A percentile compares a stretch with the other conserved stretches of the same genome.
Conservation (phyloP, 2,329 filamentous ascomycete species). For the Pseudopithomyces chartarum region DNA sequence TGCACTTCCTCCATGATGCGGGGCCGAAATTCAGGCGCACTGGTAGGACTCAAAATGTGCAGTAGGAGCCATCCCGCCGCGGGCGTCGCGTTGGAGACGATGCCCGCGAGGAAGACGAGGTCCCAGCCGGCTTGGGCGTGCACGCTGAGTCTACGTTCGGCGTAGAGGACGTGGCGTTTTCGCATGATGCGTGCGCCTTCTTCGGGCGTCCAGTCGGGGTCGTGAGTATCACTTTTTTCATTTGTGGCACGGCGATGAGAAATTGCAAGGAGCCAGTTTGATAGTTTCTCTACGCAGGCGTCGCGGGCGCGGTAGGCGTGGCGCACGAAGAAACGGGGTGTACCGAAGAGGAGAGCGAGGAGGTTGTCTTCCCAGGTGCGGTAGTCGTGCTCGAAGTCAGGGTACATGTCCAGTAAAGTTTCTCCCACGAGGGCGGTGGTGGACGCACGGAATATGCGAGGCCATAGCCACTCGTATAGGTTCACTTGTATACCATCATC, state of each 20-base stretch:
- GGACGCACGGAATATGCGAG: neutral
- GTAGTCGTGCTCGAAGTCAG: neutral
- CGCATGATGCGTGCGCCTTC: neutral
- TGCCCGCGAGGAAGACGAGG: neutral
- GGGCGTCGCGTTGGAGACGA: neutral
- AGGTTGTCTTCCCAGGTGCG: neutral
- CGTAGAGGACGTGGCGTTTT: neutral
- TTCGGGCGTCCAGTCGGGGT: neutral
- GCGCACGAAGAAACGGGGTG: neutral
- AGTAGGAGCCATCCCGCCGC: neutral
- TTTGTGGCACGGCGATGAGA: neutral
- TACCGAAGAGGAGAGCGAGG: neutral
- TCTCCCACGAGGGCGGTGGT: neutral
- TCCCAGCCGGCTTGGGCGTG: neutral
- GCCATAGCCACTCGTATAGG: constrained; percentile 2
- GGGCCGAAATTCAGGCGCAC: neutral
- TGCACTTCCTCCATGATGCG: neutral
- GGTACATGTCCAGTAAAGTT: neutral
- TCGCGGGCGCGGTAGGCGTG: constrained; percentile 1
- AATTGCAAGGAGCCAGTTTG: neutral
- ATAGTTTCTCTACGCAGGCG: neutral
- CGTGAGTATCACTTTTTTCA: neutral
- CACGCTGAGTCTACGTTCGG: neutral
- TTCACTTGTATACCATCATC: neutral
- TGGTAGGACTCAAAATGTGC: neutral